Percentiles rank a stretch among this genome's conserved stretches.
Conservation (phyloP, 306 rosid genomes). For the Quercus glauca region DNA sequence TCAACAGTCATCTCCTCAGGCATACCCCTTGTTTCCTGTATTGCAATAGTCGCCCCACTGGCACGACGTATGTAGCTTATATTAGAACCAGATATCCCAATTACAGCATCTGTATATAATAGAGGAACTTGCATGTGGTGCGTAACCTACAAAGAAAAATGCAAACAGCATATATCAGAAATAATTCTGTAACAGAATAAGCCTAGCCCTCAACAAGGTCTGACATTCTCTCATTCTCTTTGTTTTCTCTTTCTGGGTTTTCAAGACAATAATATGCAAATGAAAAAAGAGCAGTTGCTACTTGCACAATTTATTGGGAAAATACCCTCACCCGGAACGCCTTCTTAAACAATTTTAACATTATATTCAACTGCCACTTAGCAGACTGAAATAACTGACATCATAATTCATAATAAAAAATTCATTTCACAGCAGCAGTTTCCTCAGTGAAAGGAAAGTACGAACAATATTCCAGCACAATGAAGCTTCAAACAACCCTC, state of each 20-base stretch:
- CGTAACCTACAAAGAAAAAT: conserved; percentile 39
- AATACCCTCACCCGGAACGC: background rate
- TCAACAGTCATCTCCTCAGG: conserved; percentile 69
- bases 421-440: background rate
- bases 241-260: background rate
- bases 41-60: conserved; percentile 61
- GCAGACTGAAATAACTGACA: background rate
- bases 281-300: background rate
- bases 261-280: background rate
- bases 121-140: conserved; percentile 71
- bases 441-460: background rate
- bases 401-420: background rate
- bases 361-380: background rate
- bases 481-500: background rate
- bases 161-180: background rate
- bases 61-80: conserved; percentile 62
- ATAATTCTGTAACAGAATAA: background rate
- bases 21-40: conserved; percentile 63
- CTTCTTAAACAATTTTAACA: background rate
- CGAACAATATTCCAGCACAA: background rate
- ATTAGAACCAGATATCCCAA: conserved; percentile 57
- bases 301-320: background rate
- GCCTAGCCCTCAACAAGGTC: background rate
- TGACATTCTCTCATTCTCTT: background rate
- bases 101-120: conserved; percentile 57